Evolutionary conservation across 2,329 filamentous ascomycete genomes (phyloP), one percentile per base, ranked within the genome.

Genomic region (Paecilomyces niveus): DNA sequence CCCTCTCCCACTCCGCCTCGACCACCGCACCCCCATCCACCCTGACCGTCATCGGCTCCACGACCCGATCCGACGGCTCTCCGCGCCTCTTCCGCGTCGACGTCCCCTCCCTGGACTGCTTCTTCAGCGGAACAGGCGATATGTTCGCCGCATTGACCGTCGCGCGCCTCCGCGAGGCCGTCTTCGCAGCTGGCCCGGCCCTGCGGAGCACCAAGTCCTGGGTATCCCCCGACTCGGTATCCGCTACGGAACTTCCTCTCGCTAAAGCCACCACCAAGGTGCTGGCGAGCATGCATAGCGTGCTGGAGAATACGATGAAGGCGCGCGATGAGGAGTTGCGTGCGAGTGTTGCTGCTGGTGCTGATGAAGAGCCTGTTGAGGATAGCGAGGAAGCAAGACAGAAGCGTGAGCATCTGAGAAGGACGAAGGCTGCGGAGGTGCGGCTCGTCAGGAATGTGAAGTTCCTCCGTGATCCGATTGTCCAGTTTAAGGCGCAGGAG

Each of bases 111-210:
- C 87, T 97, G 60, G 89, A 96, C 70, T 90, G 92, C 76, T 96
- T 94, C 80, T 99, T 97, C 76, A 92, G 89, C 67, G 94, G 94
- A 49, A 97, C 95, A 0, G 94, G 94, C 53, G 94, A 99, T 78
- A 97, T 99, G 93, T 97, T 99, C 70, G 93, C 92, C 31, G 93
- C 93, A 7, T 81, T 99, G 53, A 92, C 91, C 70, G 86, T 96
- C 1, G 90, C 90, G 49, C 86, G 93, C 31, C 85, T 99, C 69
- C 87, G 93, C 59, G 90, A 97, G 78, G 92, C 90, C 26, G 88
- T 90, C 1, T 74, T 78, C 56, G 76, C 75, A 2, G 77, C 78
- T 0, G 70, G 68, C 5, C 65, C 71, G 1, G 66, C 70, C 2
- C 75, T 96, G 3, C 74, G 79, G 15, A 71, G 77, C 7, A 83